Evolutionary conservation across 257 asterid genomes (phyloP).

Genomic region (Fraxinus pennsylvanica): DNA sequence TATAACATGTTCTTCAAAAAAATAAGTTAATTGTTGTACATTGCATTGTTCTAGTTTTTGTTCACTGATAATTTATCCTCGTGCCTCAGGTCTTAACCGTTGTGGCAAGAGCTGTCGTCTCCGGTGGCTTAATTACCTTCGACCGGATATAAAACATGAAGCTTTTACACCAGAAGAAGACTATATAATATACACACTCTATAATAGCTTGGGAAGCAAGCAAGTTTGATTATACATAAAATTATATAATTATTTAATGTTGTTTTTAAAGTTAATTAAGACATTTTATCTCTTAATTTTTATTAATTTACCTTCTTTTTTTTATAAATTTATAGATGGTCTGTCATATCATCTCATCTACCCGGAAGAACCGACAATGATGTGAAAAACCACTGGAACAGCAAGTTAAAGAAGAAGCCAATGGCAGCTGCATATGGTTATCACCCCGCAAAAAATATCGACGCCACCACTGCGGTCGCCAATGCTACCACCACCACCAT

Average conservation of each 20-base stretch:
- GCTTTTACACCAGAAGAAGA: constrained; percentile 55
- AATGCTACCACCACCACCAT: too few species aligned
- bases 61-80: too few species aligned
- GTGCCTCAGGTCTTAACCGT: constrained; percentile 45
- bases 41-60: too few species aligned
- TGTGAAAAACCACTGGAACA: constrained; percentile 65
- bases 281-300: not conserved
- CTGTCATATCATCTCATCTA: constrained; percentile 54
- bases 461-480: not conserved
- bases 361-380: constrained; percentile 66
- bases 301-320: not conserved
- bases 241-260: too few species aligned
- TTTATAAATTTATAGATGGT: constrained; percentile 41
- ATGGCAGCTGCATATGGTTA: constrained; percentile 3
- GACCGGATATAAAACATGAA: constrained; percentile 62
- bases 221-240: constrained; percentile 8
- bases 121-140: constrained; percentile 62
- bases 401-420: constrained; percentile 51
- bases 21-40: too few species aligned
- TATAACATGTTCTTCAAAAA: too few species aligned
- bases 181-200: constrained; percentile 35
- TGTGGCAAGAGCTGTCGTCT: constrained; percentile 67
- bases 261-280: not conserved
- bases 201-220: constrained; percentile 58
- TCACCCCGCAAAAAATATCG: not conserved